These are phyloP conservation scores for Phoma sp. DNA, from an alignment of 2,329 filamentous ascomycete genomes.

Conservation along the genomic window DNA sequence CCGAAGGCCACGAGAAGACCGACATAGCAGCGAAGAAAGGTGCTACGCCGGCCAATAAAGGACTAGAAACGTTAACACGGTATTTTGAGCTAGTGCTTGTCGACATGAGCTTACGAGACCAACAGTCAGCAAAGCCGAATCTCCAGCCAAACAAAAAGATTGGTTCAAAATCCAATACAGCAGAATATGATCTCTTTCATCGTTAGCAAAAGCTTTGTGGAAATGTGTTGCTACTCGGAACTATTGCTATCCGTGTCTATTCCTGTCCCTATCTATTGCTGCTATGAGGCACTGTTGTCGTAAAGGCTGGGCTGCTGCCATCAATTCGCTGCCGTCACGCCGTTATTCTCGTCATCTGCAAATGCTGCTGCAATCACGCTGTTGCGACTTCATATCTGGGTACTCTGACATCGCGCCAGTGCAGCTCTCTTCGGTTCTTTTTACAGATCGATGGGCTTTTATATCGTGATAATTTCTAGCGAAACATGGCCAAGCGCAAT, in stretches of 20 bases:
- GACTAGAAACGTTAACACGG: constrained; percentile 20
- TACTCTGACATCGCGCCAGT: too few relatives aligned
- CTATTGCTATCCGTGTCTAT: too few relatives aligned
- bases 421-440: too few relatives aligned
- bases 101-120: constrained; percentile 15
- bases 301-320: too few relatives aligned
- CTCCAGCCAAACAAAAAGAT: constrained; percentile 31
- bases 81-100: not conserved
- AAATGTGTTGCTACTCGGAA: too few relatives aligned
- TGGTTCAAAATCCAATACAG: constrained; percentile 33
- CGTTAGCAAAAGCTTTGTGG: not conserved
- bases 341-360: too few relatives aligned
- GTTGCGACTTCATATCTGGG: too few relatives aligned
- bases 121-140: constrained; percentile 25
- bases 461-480: constrained; percentile 35
- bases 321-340: too few relatives aligned
- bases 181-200: constrained; percentile 26
- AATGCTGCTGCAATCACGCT: too few relatives aligned
- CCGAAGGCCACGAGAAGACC: constrained; percentile 31
- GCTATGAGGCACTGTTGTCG: too few relatives aligned
- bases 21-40: constrained; percentile 32
- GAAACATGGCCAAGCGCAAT: constrained; percentile 38
- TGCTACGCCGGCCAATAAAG: constrained; percentile 27
- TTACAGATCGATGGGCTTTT: constrained; percentile 17
- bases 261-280: too few relatives aligned